Conservation (phyloP, 345 rosid species). For the Populus alba region DNA sequence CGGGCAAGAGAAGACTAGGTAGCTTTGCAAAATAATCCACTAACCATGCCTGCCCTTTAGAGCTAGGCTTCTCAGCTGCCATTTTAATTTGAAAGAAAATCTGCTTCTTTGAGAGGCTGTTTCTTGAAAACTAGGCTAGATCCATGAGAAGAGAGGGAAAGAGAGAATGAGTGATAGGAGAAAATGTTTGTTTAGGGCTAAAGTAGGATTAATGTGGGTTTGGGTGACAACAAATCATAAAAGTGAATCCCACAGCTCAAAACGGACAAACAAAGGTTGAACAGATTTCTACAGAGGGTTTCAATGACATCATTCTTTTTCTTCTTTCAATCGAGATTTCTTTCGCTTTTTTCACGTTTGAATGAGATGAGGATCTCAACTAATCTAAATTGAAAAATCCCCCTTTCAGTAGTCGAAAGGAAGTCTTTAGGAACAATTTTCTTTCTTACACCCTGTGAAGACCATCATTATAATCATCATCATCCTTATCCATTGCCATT, state of each 20-base stretch:
- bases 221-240: not conserved
- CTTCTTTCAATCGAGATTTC: slow-evolving; percentile 14
- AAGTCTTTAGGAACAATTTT: slow-evolving; percentile 25
- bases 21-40: not conserved
- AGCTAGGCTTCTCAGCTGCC: slow-evolving; percentile 65
- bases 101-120: not conserved
- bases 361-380: slow-evolving; percentile 45
- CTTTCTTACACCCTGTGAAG: slow-evolving; percentile 16
- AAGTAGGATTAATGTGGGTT: not conserved
- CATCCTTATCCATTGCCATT: not conserved
- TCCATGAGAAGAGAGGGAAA: slow-evolving; percentile 17
- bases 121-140: slow-evolving; percentile 19
- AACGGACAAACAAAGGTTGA: slow-evolving; percentile 40
- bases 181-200: not conserved
- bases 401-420: slow-evolving; percentile 1
- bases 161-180: not conserved
- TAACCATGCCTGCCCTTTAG: slow-evolving; percentile 96
- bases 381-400: slow-evolving; percentile 35
- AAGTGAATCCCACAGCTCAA: slow-evolving; percentile 39
- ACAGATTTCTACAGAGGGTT: slow-evolving; percentile 42
- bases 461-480: not conserved
- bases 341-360: slow-evolving; percentile 9
- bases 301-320: slow-evolving; percentile 5
- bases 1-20: not conserved
- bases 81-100: slow-evolving; percentile 18